Evolutionary conservation across 75 land plant species (phyloP), one percentile per base, ranked within the genome.

Genomic region (Cunninghamia lanceolata): DNA sequence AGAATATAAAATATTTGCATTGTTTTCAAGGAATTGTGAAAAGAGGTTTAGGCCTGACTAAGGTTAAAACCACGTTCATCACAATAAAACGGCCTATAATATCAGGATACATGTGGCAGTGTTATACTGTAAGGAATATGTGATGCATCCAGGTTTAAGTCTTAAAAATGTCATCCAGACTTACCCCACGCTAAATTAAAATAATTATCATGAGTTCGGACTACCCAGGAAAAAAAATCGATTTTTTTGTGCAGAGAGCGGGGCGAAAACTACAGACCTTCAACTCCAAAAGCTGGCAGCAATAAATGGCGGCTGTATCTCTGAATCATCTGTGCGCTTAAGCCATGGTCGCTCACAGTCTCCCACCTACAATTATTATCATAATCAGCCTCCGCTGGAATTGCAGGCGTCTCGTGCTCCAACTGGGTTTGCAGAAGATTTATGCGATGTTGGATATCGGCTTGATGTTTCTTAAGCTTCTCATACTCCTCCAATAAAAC

Each of bases 281-380:
- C 83, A 43, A 97, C 95, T 4, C 99, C 99, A 54, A 98, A 96
- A 15, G 94, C 91, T 80, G 99, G 99, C 36, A 98, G 96, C 81
- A 98, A 86, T 28, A 98, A 93, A 87, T 98, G 99, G 35, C 99
- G 94, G 66, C 99, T 98, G 88, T 96, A 97, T 81, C 99, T 83
- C 73, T 92, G 93, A 32, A 98, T 91, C 88, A 80, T 71, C 30
- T 91, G 89, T 9, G 89, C 85, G 8, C 90, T 87, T 85, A 97
- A 86, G 14, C 91, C 91, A 45, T 87, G 66, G 63, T 32, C 63
- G 11, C 28, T 50, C 30, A 42, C 83, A 45, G 83, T 35, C 46
- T 47, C 30, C 83, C 83, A 82, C 68, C 25, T 19, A 19, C 74
- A n/a, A 30, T 14, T 73, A 32, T 10, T 32, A 34, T 34, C 34